A percentile compares a stretch with the other conserved stretches of the same genome.
Evolutionary conservation across 306 rosid species (phyloP).

Genomic region (Purshia tridentata): DNA sequence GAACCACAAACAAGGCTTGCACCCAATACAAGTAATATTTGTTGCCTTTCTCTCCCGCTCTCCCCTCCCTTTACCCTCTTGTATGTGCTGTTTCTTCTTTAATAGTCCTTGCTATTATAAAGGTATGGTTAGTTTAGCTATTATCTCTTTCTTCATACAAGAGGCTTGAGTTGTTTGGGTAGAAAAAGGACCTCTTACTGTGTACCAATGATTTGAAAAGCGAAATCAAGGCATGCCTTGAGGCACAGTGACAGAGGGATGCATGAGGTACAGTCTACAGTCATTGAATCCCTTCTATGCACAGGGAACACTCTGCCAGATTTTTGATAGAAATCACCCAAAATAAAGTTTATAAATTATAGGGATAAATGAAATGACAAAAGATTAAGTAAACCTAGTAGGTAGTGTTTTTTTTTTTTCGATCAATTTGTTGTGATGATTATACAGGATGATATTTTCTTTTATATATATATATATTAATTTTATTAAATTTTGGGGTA

Average conservation of each 20-base stretch:
- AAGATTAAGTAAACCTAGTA: too few species aligned
- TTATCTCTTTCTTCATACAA: neutral
- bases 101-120: neutral
- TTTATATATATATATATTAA: neutral
- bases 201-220: neutral
- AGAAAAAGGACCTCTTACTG: neutral
- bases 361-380: too few species aligned
- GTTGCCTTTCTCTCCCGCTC: neutral
- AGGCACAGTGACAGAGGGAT: neutral
- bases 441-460: neutral
- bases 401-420: too few species aligned
- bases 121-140: neutral
- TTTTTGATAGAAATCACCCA: too few species aligned
- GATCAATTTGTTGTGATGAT: too few species aligned
- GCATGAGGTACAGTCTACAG: neutral
- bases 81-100: neutral
- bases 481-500: neutral
- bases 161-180: neutral
- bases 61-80: neutral
- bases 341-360: too few species aligned
- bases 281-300: too few species aligned
- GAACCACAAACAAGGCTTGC: conserved; percentile 71
- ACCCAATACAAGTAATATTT: conserved; percentile 76
- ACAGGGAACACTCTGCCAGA: too few species aligned
- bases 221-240: neutral